Base-by-base conservation (phyloP, 2,329 filamentous ascomycete genomes). In the Lasiodiplodia theobromae region DNA sequence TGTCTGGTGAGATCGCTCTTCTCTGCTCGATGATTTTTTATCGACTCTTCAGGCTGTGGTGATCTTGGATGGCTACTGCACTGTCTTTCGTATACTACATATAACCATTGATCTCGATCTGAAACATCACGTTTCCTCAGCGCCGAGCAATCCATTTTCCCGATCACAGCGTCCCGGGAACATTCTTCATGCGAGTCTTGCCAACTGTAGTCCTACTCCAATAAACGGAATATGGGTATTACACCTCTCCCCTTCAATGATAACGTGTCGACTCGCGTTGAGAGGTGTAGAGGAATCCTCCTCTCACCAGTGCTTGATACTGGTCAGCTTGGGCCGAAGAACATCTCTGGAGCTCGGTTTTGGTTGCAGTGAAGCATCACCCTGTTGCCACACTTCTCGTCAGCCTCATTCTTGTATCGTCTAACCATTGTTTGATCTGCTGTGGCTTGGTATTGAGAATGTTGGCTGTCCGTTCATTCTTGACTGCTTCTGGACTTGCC, bases 361-460 rank as follows among this genome's bases (percentile, higher is more conserved):
- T 11, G 4, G 44, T n/a, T 47, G 8, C 21, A 4, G 6, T 34
- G 31, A 34, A 10, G 2, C 31, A 47, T 47, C 18, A 47, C 2
- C 16, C 16, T 8, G 1, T 44, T 44, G 18, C 3, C 16, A 44
- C 44, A 47, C 0, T 47, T 21, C n/a, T 10, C 4, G 18, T n/a
- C 44, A n/a, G 8, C 53, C 14, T 21, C 47, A 51, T 63, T 23
- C 23, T 51, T 63, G 16, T 51, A 10, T 18, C 5, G 4, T 23
- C 18, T 14, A 11, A 52, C 10, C n/a, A 11, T 12, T 38, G 18
- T 14, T n/a, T 21, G 18, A 5, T 52, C 28, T 63, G 44, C 51
- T 63, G 28, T 64, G 44, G 57, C 23, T 5, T 11, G 1, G 10
- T 25, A 21, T 54, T 21, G 44, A 52, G 60, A 64, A 64, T 64